Evolutionary conservation across 2,329 filamentous ascomycete species (phyloP), one percentile per base, ranked within the genome.

Genomic region (Aspergillus ustus): DNA sequence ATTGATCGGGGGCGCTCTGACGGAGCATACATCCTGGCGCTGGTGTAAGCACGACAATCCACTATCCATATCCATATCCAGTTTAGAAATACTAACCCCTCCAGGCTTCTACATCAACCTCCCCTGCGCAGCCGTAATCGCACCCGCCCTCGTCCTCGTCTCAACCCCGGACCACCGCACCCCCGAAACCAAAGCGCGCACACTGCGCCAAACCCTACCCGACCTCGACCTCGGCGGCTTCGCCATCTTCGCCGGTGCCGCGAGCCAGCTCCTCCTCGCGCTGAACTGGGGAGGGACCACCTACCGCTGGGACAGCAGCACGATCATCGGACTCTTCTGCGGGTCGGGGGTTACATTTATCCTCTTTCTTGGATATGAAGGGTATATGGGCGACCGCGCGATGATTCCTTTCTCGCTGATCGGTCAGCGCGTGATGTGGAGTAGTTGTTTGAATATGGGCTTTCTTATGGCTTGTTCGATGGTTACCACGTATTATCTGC

Each of bases 401-500:
- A 58, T 58, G 56, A 52, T 58, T 20, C 56, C 56, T 2, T 34
- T 20, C 15, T 17, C 37, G 7, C 20, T 58, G 20, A 20, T 52
- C 3, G 11, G 48, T 1, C 22, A 20, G 11, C 56, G 40, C 7
- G 17, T 52, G 1, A 28, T 52, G 6, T 52, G 51, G 51, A 17
- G 29, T 6, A 52, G 51, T 20, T 52, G 51, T 22, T 15, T 37
- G 31, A 37, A 37, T 15, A 37, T 37, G 31, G 31, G 31, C 9
- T 37, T 37, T 8, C 31, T 37, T 3, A 37, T 37, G 31, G 31
- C 31, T 5, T 37, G 31, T 37, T 37, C 31, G 1, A 37, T 37
- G 31, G 31, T 37, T 15, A 37, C 31, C 6, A 59, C 80, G 1
- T 83, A 80, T 69, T 83, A 81, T 66, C 70, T 83, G 0, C 80